Percentiles rank a stretch among this genome's conserved stretches.
Conservation (phyloP, 2,329 filamentous ascomycete genomes). For the Macrophomina tecta region DNA sequence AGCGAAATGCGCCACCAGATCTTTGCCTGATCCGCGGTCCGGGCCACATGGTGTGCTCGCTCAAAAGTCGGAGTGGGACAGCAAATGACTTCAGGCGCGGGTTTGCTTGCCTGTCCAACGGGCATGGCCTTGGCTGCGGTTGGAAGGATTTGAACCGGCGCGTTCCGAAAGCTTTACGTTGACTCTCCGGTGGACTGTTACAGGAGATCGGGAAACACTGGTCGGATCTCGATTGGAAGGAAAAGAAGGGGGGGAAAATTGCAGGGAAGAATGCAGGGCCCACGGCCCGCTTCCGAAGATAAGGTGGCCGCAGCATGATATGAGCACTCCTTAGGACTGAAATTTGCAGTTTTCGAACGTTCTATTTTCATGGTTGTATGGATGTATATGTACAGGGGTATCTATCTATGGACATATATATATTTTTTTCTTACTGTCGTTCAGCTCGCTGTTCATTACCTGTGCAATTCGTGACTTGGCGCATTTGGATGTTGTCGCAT, state of each 20-base stretch:
- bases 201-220: not conserved
- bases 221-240: not conserved
- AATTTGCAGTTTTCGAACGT: not conserved
- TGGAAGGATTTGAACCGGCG: not conserved
- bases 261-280: not conserved
- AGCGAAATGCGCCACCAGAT: no score
- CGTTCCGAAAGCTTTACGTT: not conserved
- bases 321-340: not conserved
- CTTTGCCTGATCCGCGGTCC: no score
- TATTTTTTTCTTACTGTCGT: not conserved
- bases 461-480: not conserved
- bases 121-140: not conserved
- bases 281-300: not conserved
- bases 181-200: not conserved
- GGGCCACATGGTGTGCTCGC: no score
- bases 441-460: not conserved
- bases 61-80: no score
- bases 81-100: no score
- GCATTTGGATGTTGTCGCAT: not conserved
- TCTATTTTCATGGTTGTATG: not conserved
- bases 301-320: not conserved
- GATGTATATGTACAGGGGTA: conserved; percentile 15
- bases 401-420: conserved; percentile 1
- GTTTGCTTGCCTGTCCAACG: not conserved
- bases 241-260: not conserved